Base-by-base conservation (phyloP, 1,284 basidiomycete genomes). In the Microbotryum intermedium region DNA sequence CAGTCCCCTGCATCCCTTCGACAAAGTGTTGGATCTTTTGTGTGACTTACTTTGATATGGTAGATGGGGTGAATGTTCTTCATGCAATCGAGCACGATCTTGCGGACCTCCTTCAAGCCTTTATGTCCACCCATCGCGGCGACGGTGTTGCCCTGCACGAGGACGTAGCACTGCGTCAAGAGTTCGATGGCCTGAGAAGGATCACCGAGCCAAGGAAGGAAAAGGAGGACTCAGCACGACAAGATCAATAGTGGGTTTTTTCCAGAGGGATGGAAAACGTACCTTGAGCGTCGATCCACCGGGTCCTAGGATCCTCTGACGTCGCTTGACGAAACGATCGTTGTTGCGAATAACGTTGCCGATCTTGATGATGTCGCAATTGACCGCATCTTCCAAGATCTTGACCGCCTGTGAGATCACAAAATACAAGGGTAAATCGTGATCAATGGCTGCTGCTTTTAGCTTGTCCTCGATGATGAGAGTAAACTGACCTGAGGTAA, bases 31-130 rank as follows among this genome's bases (percentile, higher is more conserved):
- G 29, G n/a, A n/a, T n/a, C n/a, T n/a, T n/a, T 30, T 30, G 10
- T 18, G 13, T 6, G 18, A 68, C 76, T 28, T 43, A 88, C 90
- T 76, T 99, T 99, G 77, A 99, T 99, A 68, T 93, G 86, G 75
- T 99, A 99, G 73, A 99, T 98, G 3, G 95, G 95, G 73, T 99
- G 95, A 55, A 98, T 88, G 73, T 99, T 99, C 78, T 90, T 94
- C 90, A 99, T 95, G 78, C 95, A 99, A 74, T 99, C 95, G 54
- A 97, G 76, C 29, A 99, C 84, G 69, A 98, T 97, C 61, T 93
- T 77, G 58, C 95, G 82, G 5, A 98, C 94, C 74, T 97, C 93
- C 74, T 97, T 98, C 45, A 99, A 78, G 0, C 88, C 86, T 74
- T 94, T 97, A 78, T 88, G 91, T 0, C 88, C 85, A 2, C 95